Conservation (phyloP, 805 yeast species). For the Spathaspora hagerdaliae region DNA sequence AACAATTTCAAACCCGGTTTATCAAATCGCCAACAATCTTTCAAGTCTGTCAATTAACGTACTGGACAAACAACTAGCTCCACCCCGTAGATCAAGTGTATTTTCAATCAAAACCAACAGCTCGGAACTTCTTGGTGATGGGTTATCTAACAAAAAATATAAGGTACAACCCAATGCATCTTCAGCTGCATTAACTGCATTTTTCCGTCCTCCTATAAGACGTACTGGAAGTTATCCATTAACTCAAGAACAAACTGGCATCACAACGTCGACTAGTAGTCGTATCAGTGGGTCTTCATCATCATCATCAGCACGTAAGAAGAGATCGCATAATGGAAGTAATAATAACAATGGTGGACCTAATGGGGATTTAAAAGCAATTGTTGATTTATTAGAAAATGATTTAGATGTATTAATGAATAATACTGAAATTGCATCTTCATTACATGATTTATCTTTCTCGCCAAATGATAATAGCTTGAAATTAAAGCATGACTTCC, state of each 20-base stretch:
- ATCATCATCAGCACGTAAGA: not conserved
- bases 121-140: not conserved
- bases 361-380: constrained; percentile 44
- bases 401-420: constrained; percentile 22
- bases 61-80: not conserved
- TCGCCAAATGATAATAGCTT: constrained; percentile 19
- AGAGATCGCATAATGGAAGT: not conserved
- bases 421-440: constrained; percentile 43
- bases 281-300: too few species aligned
- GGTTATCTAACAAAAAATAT: constrained; percentile 7
- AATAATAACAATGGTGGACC: constrained; percentile 15
- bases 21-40: not conserved
- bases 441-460: constrained; percentile 56
- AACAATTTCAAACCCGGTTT: constrained; percentile 2
- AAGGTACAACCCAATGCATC: constrained; percentile 42
- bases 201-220: constrained; percentile 34
- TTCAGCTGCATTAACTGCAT: constrained; percentile 44
- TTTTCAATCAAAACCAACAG: not conserved
- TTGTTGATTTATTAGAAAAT: constrained; percentile 45
- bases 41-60: not conserved
- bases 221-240: constrained; percentile 38
- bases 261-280: not conserved
- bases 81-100: not conserved
- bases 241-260: not conserved
- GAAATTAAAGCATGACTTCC: constrained; percentile 33